Percentiles rank a stretch among this genome's conserved stretches.
Evolutionary conservation across 495 filamentous ascomycete species (phyloP).

Genomic region (Penicillium robsamsonii): DNA sequence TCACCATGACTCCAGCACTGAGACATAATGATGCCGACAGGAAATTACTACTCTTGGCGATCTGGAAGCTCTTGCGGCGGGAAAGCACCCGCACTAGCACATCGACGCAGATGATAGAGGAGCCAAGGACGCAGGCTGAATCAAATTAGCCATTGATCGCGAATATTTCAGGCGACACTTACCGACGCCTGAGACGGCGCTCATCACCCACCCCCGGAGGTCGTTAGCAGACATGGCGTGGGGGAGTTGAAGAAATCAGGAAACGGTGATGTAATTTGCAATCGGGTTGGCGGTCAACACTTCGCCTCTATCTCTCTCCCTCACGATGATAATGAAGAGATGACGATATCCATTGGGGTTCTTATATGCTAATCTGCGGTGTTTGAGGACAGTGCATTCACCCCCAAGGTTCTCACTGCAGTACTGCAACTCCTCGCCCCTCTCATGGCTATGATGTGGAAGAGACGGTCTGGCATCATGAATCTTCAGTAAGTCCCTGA

Average conservation of each 20-base stretch:
- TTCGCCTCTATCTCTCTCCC: background rate
- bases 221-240: slow-evolving; percentile 63
- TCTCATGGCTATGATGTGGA: background rate
- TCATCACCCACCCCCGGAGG: slow-evolving; percentile 91
- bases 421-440: background rate
- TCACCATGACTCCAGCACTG: slow-evolving; percentile 96
- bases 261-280: slow-evolving; percentile 22
- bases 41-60: slow-evolving; percentile 85
- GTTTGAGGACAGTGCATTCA: slow-evolving; percentile 8
- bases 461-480: background rate
- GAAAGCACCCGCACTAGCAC: slow-evolving; percentile 68
- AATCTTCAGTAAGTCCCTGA: background rate
- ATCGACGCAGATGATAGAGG: slow-evolving; percentile 85
- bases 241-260: slow-evolving; percentile 18
- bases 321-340: background rate
- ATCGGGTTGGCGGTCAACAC: slow-evolving; percentile 19
- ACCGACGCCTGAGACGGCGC: slow-evolving; percentile 78
- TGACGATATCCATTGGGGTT: background rate
- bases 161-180: slow-evolving; percentile 23
- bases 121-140: slow-evolving; percentile 75
- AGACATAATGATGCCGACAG: slow-evolving; percentile 84
- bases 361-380: background rate
- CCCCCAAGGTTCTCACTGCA: slow-evolving; percentile 21
- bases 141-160: background rate
- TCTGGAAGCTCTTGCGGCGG: slow-evolving; percentile 72